Evolutionary conservation across 306 rosid genomes (phyloP).

Genomic region (Arachis stenosperma): DNA sequence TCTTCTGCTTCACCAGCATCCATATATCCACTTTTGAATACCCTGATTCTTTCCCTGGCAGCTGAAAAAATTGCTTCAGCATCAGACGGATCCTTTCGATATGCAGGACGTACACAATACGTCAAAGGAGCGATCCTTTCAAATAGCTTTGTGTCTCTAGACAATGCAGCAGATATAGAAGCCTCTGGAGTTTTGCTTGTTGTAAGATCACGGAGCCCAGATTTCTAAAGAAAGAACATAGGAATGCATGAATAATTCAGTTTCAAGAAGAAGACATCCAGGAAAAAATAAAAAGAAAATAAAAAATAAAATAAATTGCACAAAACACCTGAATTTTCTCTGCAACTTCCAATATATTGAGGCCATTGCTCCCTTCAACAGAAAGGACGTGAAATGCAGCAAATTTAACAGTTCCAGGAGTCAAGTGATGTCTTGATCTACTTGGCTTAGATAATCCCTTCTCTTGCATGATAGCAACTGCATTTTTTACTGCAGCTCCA

Average conservation of each 20-base stretch:
- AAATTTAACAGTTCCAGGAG: conserved; percentile 86
- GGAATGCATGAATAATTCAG: conserved; percentile 12
- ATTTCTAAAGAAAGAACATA: conserved; percentile 54
- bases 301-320: no score
- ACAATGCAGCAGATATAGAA: conserved; percentile 73
- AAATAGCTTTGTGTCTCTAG: conserved; percentile 84
- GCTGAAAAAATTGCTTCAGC: conserved; percentile 64
- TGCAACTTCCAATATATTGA: conserved; percentile 74
- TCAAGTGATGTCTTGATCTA: conserved; percentile 71
- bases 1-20: conserved; percentile 64
- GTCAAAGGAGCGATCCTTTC: conserved; percentile 87
- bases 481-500: conserved; percentile 77
- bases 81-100: conserved; percentile 71
- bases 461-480: conserved; percentile 73
- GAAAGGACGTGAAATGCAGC: conserved; percentile 92
- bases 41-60: conserved; percentile 69
- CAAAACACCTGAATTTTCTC: conserved; percentile 73
- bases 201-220: conserved; percentile 81
- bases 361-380: conserved; percentile 77
- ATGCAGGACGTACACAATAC: conserved; percentile 69
- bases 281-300: not conserved
- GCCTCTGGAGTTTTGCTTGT: conserved; percentile 92
- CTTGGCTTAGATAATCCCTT: conserved; percentile 64
- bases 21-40: conserved; percentile 54
- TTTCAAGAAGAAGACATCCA: conserved; percentile 9